Evolutionary conservation across 345 rosid species (phyloP).

Genomic region (Durio zibethinus): DNA sequence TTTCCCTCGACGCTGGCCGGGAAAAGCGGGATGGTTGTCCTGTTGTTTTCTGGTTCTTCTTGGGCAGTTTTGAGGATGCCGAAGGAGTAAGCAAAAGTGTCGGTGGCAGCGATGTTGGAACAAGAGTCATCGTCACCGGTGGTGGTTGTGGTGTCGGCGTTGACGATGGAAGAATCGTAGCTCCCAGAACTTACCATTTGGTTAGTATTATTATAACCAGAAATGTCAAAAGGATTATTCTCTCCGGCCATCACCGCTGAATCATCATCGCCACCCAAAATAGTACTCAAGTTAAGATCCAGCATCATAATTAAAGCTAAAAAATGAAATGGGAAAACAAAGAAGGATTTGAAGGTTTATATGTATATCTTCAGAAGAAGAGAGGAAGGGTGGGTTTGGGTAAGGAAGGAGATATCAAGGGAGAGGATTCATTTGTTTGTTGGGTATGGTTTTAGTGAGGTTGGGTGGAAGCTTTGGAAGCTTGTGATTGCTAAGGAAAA

Average conservation of each 20-base stretch:
- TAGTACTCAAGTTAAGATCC: constrained; percentile 49
- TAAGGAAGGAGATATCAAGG: background rate
- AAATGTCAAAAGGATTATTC: constrained; percentile 18
- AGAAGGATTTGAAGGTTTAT: background rate
- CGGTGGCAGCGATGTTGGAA: constrained; percentile 23
- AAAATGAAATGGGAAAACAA: background rate
- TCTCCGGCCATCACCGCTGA: constrained; percentile 18
- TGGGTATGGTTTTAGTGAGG: background rate
- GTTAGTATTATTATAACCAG: background rate
- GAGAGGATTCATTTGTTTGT: background rate
- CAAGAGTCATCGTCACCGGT: constrained; percentile 32
- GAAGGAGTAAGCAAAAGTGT: constrained; percentile 27
- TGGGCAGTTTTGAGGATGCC: constrained; percentile 20
- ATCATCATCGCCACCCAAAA: constrained; percentile 2
- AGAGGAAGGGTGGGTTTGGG: background rate
- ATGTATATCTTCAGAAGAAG: background rate
- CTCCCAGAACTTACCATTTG: constrained; percentile 39
- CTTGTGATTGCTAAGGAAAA: background rate
- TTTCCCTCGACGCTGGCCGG: constrained; percentile 24
- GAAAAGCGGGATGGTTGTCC: constrained; percentile 43
- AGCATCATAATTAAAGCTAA: constrained; percentile 20
- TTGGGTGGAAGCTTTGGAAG: background rate
- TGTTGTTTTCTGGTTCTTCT: background rate
- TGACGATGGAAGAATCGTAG: constrained; percentile 35
- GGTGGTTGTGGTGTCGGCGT: constrained; percentile 23